These are phyloP conservation scores for Haplosporangium sp. DNA, from an alignment of 371 early-diverging fungal genomes.

Conservation along the genomic window DNA sequence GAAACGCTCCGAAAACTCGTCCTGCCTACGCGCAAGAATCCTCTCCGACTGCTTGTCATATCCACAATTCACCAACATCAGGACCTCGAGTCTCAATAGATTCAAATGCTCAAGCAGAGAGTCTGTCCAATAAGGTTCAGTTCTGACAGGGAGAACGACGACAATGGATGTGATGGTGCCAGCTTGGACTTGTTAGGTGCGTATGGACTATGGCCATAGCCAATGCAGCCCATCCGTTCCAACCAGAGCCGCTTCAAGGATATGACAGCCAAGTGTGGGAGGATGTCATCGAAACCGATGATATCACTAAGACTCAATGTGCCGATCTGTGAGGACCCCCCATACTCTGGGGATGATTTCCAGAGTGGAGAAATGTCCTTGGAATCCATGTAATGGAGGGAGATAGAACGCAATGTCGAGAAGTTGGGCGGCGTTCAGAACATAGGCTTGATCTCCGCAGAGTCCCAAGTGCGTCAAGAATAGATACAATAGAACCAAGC, in stretches of 20 bases:
- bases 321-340: slow-evolving; percentile 4
- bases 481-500: neutral
- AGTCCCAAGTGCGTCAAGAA: slow-evolving; percentile 14
- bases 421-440: slow-evolving; percentile 1
- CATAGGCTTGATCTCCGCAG: neutral
- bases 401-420: slow-evolving; percentile 4
- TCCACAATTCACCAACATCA: neutral
- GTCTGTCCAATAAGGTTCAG: neutral
- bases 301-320: neutral
- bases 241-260: slow-evolving; percentile 18
- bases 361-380: neutral
- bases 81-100: neutral
- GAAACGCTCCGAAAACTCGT: neutral
- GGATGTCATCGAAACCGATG: neutral
- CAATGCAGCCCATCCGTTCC: neutral
- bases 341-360: neutral
- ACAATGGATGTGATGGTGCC: neutral
- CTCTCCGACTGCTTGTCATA: neutral
- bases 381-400: neutral
- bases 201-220: neutral
- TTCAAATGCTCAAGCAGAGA: neutral
- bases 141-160: too few relatives aligned
- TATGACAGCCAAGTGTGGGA: neutral
- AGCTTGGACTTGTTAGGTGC: neutral
- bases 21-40: neutral